Conservation (phyloP, 192 early-diverging fungal genomes). For the Podila clonocystis region DNA sequence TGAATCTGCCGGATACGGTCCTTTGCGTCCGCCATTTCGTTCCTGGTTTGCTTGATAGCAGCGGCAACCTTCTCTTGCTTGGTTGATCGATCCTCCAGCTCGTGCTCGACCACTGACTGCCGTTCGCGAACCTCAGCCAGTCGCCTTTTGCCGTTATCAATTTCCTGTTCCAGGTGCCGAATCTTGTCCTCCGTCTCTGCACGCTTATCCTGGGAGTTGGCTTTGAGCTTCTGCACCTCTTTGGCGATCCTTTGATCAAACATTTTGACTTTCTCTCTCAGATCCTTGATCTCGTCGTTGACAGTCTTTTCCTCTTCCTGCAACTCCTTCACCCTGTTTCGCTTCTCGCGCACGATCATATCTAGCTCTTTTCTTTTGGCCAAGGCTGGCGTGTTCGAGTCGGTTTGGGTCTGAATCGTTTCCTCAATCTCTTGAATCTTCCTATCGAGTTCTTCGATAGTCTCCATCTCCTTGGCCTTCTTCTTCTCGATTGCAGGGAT, state of each 20-base stretch:
- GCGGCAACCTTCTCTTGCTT: constrained; percentile 4
- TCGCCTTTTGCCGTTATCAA: constrained; percentile 42
- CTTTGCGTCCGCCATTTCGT: constrained; percentile 19
- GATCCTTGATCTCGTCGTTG: constrained; percentile 50
- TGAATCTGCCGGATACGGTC: constrained; percentile 58
- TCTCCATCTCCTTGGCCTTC: constrained; percentile 8
- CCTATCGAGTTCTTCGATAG: constrained; percentile 49
- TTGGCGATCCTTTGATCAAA: constrained; percentile 63
- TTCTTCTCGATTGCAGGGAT: constrained; percentile 30
- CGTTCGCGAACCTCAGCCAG: constrained; percentile 15
- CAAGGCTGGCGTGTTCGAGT: constrained; percentile 53
- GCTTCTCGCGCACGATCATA: constrained; percentile 55
- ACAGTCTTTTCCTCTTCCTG: constrained; percentile 56
- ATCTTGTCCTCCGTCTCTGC: constrained; percentile 57
- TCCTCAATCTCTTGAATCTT: constrained; percentile 48
- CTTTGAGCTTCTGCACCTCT: constrained; percentile 49
- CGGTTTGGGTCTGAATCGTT: constrained; percentile 41
- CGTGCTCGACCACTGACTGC: constrained; percentile 3
- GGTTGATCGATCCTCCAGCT: not conserved
- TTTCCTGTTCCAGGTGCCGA: constrained; percentile 40
- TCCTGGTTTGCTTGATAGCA: constrained; percentile 15
- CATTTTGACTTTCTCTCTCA: constrained; percentile 45
- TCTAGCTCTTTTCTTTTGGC: constrained; percentile 61
- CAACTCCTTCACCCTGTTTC: constrained; percentile 50
- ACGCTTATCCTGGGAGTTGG: constrained; percentile 24